These are phyloP conservation scores for Orbilia brochopaga DNA, from an alignment of 2,329 filamentous ascomycete genomes.

Conservation along the genomic window DNA sequence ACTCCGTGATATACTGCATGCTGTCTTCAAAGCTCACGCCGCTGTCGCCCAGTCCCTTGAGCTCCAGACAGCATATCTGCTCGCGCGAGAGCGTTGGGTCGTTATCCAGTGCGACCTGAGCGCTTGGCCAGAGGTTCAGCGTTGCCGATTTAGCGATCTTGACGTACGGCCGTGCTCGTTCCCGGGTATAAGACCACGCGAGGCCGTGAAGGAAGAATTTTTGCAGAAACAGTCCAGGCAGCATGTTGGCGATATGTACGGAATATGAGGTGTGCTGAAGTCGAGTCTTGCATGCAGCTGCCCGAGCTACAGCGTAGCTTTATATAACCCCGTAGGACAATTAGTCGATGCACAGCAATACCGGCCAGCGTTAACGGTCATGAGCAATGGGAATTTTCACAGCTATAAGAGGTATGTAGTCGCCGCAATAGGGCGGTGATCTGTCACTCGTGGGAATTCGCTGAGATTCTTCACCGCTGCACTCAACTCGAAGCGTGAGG, in stretches of 20 bases:
- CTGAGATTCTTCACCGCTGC: too few species aligned
- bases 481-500: too few species aligned
- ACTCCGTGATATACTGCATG: conserved; percentile 5
- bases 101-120: neutral
- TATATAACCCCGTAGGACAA: too few species aligned
- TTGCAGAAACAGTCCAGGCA: neutral
- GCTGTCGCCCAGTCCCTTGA: neutral
- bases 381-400: too few species aligned
- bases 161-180: neutral
- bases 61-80: conserved; percentile 19
- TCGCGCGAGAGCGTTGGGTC: neutral
- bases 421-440: too few species aligned
- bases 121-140: neutral
- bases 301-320: too few species aligned
- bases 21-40: conserved; percentile 13
- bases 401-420: too few species aligned
- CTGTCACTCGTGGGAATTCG: too few species aligned
- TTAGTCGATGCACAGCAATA: too few species aligned
- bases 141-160: neutral
- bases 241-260: neutral
- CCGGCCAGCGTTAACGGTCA: too few species aligned
- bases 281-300: too few species aligned
- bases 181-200: neutral
- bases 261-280: too few species aligned
- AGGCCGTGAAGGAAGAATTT: neutral